Evolutionary conservation across 495 filamentous ascomycete species (phyloP), one percentile per base, ranked within the genome.

Genomic region (Pseudomonodictys pantanalensis): DNA sequence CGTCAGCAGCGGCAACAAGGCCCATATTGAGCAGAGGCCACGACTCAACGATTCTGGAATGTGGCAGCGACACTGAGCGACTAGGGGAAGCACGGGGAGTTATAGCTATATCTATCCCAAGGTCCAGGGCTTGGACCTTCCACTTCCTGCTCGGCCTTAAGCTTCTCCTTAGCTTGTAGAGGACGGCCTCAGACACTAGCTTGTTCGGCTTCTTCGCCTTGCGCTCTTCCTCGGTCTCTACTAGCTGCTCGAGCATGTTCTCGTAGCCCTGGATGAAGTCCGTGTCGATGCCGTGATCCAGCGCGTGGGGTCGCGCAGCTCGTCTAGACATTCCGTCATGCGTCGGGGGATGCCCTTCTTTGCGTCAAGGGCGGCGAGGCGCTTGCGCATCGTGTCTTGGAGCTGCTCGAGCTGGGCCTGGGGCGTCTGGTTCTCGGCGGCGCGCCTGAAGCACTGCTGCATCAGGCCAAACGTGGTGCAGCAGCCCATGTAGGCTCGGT

Each of bases 1-100:
- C 26, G 74, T 56, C 15, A 42, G 39, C 2, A 56, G 75, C 39
- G 70, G 74, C 24, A 76, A 76, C 58, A 56, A 61, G 51, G 67
- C 56, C 1, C 30, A 57, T 12, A 76, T 78, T 39, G 69, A 73
- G 56, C 41, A 69, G 44, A 12, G 46, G 10, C 62, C 18, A 35
- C 32, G 32, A 35, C 32, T 35, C 32, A 15, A 35, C 32, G 32
- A 35, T 35, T 35, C 32, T 35, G 32, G 32, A 35, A 15, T 35
- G 32, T 8, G 15, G 32, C 32, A n/a, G n/a, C n/a, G n/a, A n/a
- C n/a, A n/a, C n/a, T n/a, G n/a, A n/a, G n/a, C n/a, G n/a, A n/a
- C n/a, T n/a, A n/a, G n/a, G n/a, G n/a, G n/a, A n/a, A n/a, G n/a
- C n/a, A n/a, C n/a, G n/a, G n/a, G n/a, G n/a, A n/a, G n/a, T n/a